These are phyloP conservation scores for Lecanosticta acicola DNA, from an alignment of 2,329 filamentous ascomycete species.

Conservation along the genomic window DNA sequence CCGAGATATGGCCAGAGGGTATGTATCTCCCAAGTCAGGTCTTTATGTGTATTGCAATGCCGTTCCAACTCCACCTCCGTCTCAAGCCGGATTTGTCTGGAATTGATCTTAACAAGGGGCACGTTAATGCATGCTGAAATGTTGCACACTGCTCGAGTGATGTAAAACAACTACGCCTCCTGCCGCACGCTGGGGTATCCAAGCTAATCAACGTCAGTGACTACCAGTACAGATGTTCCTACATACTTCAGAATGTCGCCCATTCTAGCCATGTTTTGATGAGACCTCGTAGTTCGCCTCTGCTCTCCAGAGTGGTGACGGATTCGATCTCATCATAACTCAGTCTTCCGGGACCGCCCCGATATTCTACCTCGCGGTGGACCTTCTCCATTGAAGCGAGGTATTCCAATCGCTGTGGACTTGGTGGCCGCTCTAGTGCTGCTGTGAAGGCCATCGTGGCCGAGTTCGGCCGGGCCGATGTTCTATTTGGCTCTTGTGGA, in stretches of 20 bases:
- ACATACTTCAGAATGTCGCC: constrained; percentile 50
- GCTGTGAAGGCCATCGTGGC: not conserved
- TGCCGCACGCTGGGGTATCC: not conserved
- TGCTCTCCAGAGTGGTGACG: constrained; percentile 59
- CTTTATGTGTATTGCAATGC: too few species aligned
- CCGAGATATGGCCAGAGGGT: too few species aligned
- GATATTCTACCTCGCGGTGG: constrained; percentile 61
- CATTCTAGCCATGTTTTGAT: constrained; percentile 86
- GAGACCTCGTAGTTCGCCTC: constrained; percentile 65
- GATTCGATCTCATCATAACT: constrained; percentile 73
- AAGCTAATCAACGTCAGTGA: not conserved
- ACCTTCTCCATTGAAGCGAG: constrained; percentile 53
- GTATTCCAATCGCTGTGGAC: constrained; percentile 35
- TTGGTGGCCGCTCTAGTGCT: constrained; percentile 2
- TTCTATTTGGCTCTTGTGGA: not conserved
- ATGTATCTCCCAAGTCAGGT: too few species aligned
- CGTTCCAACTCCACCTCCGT: too few species aligned
- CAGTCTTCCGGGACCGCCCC: constrained; percentile 75
- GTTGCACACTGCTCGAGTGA: not conserved
- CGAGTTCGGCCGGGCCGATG: not conserved
- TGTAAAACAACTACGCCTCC: not conserved
- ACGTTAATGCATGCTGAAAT: too few species aligned
- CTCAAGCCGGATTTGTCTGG: too few species aligned
- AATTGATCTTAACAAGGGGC: too few species aligned
- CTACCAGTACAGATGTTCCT: not conserved